phyloP scores from a whole-genome alignment of 1,284 basidiomycete species.

The Cutaneotrichosporon dermatis region DNA sequence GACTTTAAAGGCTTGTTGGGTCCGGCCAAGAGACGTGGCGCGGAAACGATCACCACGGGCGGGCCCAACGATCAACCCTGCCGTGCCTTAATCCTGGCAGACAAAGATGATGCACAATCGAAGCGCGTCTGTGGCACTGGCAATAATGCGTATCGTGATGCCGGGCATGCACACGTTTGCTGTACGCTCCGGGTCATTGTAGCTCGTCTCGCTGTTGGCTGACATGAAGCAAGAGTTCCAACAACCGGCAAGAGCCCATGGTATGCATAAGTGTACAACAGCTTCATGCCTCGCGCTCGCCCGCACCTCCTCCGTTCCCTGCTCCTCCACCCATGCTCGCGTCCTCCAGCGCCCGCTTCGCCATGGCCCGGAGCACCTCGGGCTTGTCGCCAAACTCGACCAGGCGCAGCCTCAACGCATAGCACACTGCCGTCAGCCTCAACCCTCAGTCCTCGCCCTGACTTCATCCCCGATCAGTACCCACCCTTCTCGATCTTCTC shows the following conservation, averaged over 20 bases:
- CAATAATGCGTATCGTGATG: too few species aligned
- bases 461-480: slow-evolving; percentile 19
- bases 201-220: too few species aligned
- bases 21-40: neutral
- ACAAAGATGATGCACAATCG: too few species aligned
- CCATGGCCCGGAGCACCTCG: slow-evolving; percentile 45
- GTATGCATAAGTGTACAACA: neutral
- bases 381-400: slow-evolving; percentile 48
- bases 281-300: neutral
- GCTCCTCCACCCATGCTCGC: slow-evolving; percentile 21
- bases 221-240: too few species aligned
- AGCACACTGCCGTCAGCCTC: slow-evolving; percentile 37
- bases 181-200: too few species aligned
- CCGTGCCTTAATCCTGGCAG: too few species aligned
- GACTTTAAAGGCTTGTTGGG: neutral
- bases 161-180: too few species aligned
- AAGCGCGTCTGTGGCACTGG: too few species aligned
- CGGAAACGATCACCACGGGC: neutral
- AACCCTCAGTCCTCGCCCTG: too few species aligned
- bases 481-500: slow-evolving; percentile 91
- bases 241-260: neutral
- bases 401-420: slow-evolving; percentile 44
- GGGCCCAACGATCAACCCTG: too few species aligned
- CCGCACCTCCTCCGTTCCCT: slow-evolving; percentile 3
- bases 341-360: slow-evolving; percentile 47